A percentile compares a stretch with the other conserved stretches of the same genome.
phyloP scores from a whole-genome alignment of 108 stramenopile species.

The Skeletonema potamos region DNA sequence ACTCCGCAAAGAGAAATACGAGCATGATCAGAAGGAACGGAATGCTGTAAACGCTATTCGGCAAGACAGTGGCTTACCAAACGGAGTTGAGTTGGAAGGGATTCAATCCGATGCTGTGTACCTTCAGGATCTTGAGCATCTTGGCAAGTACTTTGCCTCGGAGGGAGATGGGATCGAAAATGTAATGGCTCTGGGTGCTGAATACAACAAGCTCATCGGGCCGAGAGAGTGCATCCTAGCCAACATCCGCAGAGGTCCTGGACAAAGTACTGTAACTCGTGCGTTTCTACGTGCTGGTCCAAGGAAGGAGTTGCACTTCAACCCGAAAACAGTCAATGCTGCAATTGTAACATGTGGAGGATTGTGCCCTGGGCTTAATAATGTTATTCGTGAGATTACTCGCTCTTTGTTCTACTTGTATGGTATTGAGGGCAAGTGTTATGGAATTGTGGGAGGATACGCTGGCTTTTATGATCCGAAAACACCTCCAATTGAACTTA shows the following conservation, averaged over 20 bases:
- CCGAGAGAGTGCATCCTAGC: conserved; percentile 84
- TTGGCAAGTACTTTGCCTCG: conserved; percentile 59
- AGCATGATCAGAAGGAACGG: conserved; percentile 25
- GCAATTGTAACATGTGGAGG: conserved; percentile 99
- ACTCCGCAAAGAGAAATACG: conserved; percentile 31
- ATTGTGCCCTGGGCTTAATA: conserved; percentile 96
- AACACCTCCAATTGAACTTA: conserved; percentile 71
- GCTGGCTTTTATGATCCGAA: conserved; percentile 81
- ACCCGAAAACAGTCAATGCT: conserved; percentile 86
- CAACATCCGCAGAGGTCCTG: conserved; percentile 81
- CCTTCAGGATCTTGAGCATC: conserved; percentile 81
- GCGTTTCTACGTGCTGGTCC: conserved; percentile 92
- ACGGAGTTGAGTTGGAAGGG: conserved; percentile 54
- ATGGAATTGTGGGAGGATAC: conserved; percentile 92
- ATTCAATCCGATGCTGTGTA: conserved; percentile 48
- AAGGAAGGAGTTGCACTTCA: conserved; percentile 81
- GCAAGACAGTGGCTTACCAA: conserved; percentile 31
- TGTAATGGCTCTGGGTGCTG: conserved; percentile 24
- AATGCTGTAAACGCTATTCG: neutral
- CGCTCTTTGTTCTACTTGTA: conserved; percentile 77
- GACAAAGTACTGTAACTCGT: conserved; percentile 32
- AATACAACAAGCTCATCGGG: conserved; percentile 85
- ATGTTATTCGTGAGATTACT: conserved; percentile 93
- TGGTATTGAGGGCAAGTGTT: conserved; percentile 83
- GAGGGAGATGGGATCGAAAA: conserved; percentile 46